Evolutionary conservation across 257 asterid species (phyloP), one percentile per base, ranked within the genome.

Genomic region (Echium plantagineum): DNA sequence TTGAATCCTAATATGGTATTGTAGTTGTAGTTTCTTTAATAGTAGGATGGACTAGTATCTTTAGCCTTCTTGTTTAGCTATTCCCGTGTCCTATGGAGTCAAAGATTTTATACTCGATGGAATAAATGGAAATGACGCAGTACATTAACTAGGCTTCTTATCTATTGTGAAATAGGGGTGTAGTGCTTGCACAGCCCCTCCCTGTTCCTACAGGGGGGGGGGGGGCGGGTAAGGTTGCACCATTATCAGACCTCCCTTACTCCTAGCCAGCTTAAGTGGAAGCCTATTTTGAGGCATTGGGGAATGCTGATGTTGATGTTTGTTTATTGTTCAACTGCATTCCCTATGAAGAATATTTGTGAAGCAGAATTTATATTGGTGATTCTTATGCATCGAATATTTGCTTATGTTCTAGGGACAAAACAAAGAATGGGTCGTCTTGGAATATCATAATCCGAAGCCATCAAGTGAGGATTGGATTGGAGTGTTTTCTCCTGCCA

Each of bases 401-500:
- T 15, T 1, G 16, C 19, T 32, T 31, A 62, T 60, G 55, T 46
- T 70, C 21, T 52, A 88, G 95, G 85, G 63, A 24, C 63, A 66
- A 66, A 81, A 71, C 68, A 71, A 70, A 63, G 98, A 84, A 52
- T 88, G 94, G 97, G 67, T 91, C 64, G 77, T 71, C 31, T 52
- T 91, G 58, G 78, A 80, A 64, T 91, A 70, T 69, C 69, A 75
- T 54, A 70, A 67, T 77, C 52, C 89, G 58, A 84, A 55, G 53
- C 97, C 97, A 7, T 73, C 89, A 6, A 55, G 17, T 52, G 82
- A 74, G 69, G 98, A 91, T 73, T 91, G 98, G 98, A 78, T 91
- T 51, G 97, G 97, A 60, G 94, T 91, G 47, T 91, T 91, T 78
- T 91, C 98, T 66, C 98, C 98, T 4, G 89, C 80, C 59, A 88